A percentile compares a stretch with the other conserved stretches of the same genome.
These are phyloP conservation scores for Penicillium flavigenum DNA, from an alignment of 495 filamentous ascomycete genomes.

Conservation along the genomic window DNA sequence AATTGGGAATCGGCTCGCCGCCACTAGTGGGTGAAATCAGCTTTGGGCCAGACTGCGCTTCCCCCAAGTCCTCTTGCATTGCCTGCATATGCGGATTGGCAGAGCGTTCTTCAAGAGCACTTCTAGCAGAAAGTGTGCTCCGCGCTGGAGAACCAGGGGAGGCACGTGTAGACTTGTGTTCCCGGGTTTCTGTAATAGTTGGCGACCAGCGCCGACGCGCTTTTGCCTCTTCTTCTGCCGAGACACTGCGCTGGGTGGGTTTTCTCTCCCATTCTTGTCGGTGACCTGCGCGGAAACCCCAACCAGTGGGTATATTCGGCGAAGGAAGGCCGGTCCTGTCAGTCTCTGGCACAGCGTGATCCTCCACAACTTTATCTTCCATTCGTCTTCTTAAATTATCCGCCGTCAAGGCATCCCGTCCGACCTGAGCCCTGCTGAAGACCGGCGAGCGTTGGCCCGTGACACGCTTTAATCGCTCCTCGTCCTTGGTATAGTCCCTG, in stretches of 20 bases:
- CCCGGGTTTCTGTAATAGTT: slow-evolving; percentile 13
- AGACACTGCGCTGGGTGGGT: slow-evolving; percentile 27
- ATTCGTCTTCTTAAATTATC: slow-evolving; percentile 51
- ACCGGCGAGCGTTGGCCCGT: slow-evolving; percentile 45
- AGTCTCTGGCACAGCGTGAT: slow-evolving; percentile 15
- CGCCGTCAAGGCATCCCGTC: slow-evolving; percentile 39
- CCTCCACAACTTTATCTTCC: slow-evolving; percentile 21
- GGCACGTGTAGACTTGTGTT: slow-evolving; percentile 17
- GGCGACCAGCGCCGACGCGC: slow-evolving; percentile 4
- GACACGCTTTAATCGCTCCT: slow-evolving; percentile 45
- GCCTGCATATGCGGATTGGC: slow-evolving; percentile 14
- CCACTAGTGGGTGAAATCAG: slow-evolving; percentile 33
- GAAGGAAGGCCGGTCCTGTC: slow-evolving; percentile 44
- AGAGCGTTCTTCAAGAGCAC: slow-evolving; percentile 24
- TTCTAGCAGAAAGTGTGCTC: slow-evolving; percentile 16
- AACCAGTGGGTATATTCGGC: slow-evolving; percentile 55
- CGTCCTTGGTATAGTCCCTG: slow-evolving; percentile 44
- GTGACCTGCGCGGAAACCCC: slow-evolving; percentile 56
- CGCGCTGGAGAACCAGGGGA: slow-evolving; percentile 25
- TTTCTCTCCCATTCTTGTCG: slow-evolving; percentile 56
- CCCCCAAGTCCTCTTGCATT: slow-evolving; percentile 18
- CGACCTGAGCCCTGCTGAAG: slow-evolving; percentile 47
- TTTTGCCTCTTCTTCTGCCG: slow-evolving; percentile 30
- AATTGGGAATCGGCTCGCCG: slow-evolving; percentile 48
- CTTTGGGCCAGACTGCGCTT: slow-evolving; percentile 24